Percentiles rank a stretch among this genome's conserved stretches.
Conservation (phyloP, 805 yeast genomes). For the Alloascoidea africana region DNA sequence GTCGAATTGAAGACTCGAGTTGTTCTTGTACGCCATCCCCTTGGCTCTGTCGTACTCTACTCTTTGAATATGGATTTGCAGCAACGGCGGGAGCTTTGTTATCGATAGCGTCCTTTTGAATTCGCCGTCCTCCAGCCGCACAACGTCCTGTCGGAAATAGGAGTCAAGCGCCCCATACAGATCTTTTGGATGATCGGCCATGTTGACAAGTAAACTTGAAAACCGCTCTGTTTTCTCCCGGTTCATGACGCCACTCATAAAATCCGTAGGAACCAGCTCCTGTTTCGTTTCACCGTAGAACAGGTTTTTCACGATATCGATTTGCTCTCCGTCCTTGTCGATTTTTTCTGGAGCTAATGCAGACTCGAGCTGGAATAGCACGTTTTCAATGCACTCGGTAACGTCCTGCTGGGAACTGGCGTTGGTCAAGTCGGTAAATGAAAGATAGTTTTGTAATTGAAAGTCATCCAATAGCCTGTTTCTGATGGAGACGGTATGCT, state of each 20-base stretch:
- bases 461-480: no score
- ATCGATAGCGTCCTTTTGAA: slow-evolving; percentile 65
- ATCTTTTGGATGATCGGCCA: slow-evolving; percentile 78
- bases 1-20: slow-evolving; percentile 68
- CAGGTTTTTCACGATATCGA: slow-evolving; percentile 62
- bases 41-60: slow-evolving; percentile 74
- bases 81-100: slow-evolving; percentile 56
- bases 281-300: slow-evolving; percentile 84
- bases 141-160: slow-evolving; percentile 58
- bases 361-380: slow-evolving; percentile 78
- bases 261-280: slow-evolving; percentile 27
- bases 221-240: slow-evolving; percentile 59
- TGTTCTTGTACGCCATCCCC: slow-evolving; percentile 65
- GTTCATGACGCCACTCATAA: slow-evolving; percentile 17
- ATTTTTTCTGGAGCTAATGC: slow-evolving; percentile 54
- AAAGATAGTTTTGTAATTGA: no score
- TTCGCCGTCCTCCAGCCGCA: slow-evolving; percentile 50
- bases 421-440: no score
- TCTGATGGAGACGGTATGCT: no score
- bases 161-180: slow-evolving; percentile 84
- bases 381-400: slow-evolving; percentile 93
- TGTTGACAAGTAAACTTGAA: slow-evolving; percentile 67
- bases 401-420: slow-evolving; percentile 94
- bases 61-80: slow-evolving; percentile 89
- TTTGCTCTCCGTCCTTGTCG: slow-evolving; percentile 65